Percentiles rank a stretch among this genome's conserved stretches.
phyloP scores from a whole-genome alignment of 2,329 filamentous ascomycete species.

The Biscogniauxia mediterranea region DNA sequence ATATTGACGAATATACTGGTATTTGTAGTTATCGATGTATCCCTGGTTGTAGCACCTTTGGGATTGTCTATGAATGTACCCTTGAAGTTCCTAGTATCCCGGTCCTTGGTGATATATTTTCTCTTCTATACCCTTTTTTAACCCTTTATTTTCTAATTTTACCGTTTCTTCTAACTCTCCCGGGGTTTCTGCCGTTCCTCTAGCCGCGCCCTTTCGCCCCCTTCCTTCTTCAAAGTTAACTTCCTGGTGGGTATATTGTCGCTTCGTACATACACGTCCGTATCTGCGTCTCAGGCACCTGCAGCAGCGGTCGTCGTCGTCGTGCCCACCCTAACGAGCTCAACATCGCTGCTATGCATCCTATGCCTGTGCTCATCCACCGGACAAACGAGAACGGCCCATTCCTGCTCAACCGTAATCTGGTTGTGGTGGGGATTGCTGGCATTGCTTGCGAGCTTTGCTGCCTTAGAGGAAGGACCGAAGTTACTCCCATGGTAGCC shows the following conservation, averaged over 20 bases:
- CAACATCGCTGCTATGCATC: background rate
- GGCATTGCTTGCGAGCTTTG: background rate
- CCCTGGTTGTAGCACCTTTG: too few relatives aligned
- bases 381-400: slow-evolving; percentile 1
- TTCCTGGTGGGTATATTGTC: background rate
- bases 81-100: too few relatives aligned
- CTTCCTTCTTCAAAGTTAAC: background rate
- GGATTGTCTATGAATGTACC: too few relatives aligned
- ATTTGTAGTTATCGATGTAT: too few relatives aligned
- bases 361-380: background rate
- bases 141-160: background rate
- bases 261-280: background rate
- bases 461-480: background rate
- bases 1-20: too few relatives aligned
- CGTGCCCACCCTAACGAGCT: background rate
- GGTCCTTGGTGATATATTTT: too few relatives aligned
- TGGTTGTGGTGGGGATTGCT: background rate
- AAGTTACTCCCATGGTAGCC: background rate
- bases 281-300: background rate
- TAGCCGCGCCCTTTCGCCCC: background rate
- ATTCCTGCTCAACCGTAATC: slow-evolving; percentile 5
- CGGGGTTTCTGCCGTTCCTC: background rate
- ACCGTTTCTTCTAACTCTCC: background rate
- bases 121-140: background rate
- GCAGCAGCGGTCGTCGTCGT: background rate